Evolutionary conservation across 805 yeast species (phyloP).

Genomic region (Diddensiella caesifluorescens): DNA sequence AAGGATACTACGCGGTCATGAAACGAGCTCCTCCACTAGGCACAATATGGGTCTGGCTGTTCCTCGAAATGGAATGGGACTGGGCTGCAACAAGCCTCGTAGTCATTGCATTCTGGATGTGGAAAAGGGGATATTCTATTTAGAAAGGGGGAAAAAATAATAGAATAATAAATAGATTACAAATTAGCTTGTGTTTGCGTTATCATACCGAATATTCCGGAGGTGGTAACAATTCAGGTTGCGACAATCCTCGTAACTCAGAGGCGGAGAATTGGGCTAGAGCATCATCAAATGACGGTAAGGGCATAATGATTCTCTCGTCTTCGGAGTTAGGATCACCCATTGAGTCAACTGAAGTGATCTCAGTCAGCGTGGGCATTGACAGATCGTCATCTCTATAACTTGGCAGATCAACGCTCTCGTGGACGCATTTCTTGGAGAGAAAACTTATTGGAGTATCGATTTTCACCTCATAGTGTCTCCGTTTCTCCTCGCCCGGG

Average conservation of each 20-base stretch:
- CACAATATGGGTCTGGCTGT: constrained; percentile 37
- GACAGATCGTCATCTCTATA: constrained; percentile 19
- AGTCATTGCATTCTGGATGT: constrained; percentile 26
- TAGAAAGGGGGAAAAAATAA: neutral
- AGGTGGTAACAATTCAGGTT: constrained; percentile 11
- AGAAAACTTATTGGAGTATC: constrained; percentile 90
- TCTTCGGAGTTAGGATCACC: neutral
- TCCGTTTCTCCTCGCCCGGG: constrained; percentile 51
- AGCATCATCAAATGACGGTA: constrained; percentile 17
- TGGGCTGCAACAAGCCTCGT: constrained; percentile 27
- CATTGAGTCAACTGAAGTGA: constrained; percentile 9
- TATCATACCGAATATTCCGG: constrained; percentile 18
- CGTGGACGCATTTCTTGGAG: constrained; percentile 27
- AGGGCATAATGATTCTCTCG: too few relatives aligned
- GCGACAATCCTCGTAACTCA: constrained; percentile 5
- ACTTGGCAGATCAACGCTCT: constrained; percentile 29
- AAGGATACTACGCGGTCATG: constrained; percentile 37
- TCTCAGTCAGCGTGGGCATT: constrained; percentile 8
- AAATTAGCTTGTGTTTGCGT: too few relatives aligned
- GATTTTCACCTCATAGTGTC: constrained; percentile 89
- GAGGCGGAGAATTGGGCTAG: constrained; percentile 9
- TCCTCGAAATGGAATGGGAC: constrained; percentile 37
- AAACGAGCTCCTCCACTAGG: constrained; percentile 38
- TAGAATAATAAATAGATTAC: neutral
- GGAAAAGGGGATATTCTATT: constrained; percentile 18